phyloP scores from a whole-genome alignment of 345 rosid species.

The Eucalyptus microcorys region DNA sequence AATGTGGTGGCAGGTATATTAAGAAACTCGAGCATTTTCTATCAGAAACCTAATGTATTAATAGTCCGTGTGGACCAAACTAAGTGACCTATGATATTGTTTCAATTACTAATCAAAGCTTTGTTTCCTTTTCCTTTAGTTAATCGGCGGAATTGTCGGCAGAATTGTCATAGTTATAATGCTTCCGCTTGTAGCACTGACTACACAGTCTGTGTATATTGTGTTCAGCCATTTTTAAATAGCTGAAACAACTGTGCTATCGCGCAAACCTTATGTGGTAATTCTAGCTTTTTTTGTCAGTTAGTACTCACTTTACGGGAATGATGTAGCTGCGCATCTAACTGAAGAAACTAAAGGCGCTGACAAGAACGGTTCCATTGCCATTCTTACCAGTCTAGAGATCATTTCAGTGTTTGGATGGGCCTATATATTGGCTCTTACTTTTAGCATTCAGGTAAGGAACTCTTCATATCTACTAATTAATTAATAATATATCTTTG shows the following conservation, averaged over 20 bases:
- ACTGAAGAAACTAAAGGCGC: slow-evolving; percentile 65
- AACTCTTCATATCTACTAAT: neutral
- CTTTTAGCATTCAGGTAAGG: slow-evolving; percentile 43
- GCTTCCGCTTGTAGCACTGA: slow-evolving; percentile 42
- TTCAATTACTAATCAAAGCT: neutral
- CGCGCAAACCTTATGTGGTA: slow-evolving; percentile 39
- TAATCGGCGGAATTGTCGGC: slow-evolving; percentile 16
- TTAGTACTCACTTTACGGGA: slow-evolving; percentile 44
- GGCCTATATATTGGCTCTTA: slow-evolving; percentile 50
- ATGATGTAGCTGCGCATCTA: slow-evolving; percentile 52
- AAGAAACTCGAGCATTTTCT: neutral
- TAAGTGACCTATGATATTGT: neutral
- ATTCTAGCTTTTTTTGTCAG: slow-evolving; percentile 42
- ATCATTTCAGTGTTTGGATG: slow-evolving; percentile 47
- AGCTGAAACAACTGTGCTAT: slow-evolving; percentile 28
- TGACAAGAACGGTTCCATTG: slow-evolving; percentile 44
- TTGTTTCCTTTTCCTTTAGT: slow-evolving; percentile 2
- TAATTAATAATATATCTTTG: neutral
- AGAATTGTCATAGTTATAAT: slow-evolving; percentile 25
- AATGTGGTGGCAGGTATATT: slow-evolving; percentile 57
- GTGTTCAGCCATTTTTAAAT: slow-evolving; percentile 37
- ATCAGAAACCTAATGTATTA: neutral
- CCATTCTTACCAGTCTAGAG: slow-evolving; percentile 47
- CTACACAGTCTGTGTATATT: slow-evolving; percentile 34
- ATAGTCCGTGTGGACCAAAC: neutral